Evolutionary conservation across 2,329 filamentous ascomycete species (phyloP).

Genomic region (Neonectria coccinea): DNA sequence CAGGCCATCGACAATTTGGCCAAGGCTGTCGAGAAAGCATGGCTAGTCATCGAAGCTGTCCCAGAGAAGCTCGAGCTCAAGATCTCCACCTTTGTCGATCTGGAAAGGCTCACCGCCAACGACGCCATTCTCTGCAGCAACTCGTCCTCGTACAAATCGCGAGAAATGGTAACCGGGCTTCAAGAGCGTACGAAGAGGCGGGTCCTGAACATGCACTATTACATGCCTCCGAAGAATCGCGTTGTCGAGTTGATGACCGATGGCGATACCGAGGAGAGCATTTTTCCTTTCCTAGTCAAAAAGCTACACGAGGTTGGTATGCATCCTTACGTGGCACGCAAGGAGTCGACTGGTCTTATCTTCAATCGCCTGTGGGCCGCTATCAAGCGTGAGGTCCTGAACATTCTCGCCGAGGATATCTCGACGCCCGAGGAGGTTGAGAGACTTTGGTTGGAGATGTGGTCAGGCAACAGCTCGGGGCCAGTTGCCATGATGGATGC

Average conservation of each 20-base stretch:
- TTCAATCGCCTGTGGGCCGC: slow-evolving; percentile 69
- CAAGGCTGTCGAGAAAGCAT: slow-evolving; percentile 57
- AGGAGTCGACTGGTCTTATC: slow-evolving; percentile 65
- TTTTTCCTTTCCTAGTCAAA: slow-evolving; percentile 60
- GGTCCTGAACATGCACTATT: slow-evolving; percentile 64
- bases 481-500: slow-evolving; percentile 15
- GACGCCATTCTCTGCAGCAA: slow-evolving; percentile 65
- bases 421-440: slow-evolving; percentile 62
- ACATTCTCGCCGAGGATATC: slow-evolving; percentile 63
- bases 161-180: slow-evolving; percentile 60
- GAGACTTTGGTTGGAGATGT: slow-evolving; percentile 58
- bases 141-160: slow-evolving; percentile 64
- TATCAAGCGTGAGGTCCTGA: slow-evolving; percentile 64
- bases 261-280: slow-evolving; percentile 55
- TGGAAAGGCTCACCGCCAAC: slow-evolving; percentile 53
- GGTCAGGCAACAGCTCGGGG: not conserved
- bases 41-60: slow-evolving; percentile 66
- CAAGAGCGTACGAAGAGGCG: slow-evolving; percentile 50
- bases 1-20: slow-evolving; percentile 52
- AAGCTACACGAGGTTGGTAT: slow-evolving; percentile 55
- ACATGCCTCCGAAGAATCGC: slow-evolving; percentile 60
- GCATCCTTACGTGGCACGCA: slow-evolving; percentile 55
- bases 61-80: slow-evolving; percentile 64
- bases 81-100: slow-evolving; percentile 58
- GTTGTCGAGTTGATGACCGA: slow-evolving; percentile 67